Base-by-base conservation (phyloP, 805 yeast species). In the Kodamaea kaohsiungensis region DNA sequence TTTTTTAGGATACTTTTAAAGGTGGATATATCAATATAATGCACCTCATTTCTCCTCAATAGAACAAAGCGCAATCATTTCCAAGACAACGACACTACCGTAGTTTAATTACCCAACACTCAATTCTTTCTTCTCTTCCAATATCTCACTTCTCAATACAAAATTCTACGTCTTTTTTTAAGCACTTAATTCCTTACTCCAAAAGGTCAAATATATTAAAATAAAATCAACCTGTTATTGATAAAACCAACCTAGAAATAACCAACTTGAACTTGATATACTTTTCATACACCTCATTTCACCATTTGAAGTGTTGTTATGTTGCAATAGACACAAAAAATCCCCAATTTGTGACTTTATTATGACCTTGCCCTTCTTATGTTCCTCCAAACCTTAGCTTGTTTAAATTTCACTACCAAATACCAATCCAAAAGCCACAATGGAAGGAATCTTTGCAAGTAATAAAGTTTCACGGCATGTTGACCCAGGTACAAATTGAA, bases 401-500 rank as follows among this genome's bases (percentile, higher is more conserved):
- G 71, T 48, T 66, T 66, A 61, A 69, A 71, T 39, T 61, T 63
- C 48, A 49, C 38, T 30, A 62, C 58, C 10, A 69, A 56, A 1
- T 46, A 49, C 51, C 53, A 61, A 52, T 69, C 66, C 12, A 61
- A 30, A 5, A 70, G 17, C 63, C 66, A 68, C 18, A 69, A 53
- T 2, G 75, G 75, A 9, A 60, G 51, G 52, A 54, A 61, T 18
- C 65, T 48, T 13, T 61, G 47, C 7, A 53, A 25, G n/a, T 61
- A 59, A 25, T 63, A 63, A 27, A 65, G 52, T 2, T 52, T 15
- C 43, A 55, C 61, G 2, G 72, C 64, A n/a, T 37, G 17, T 2
- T 60, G 61, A 9, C 76, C 76, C 42, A 59, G 57, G 49, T 63
- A 71, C 35, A 70, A 55, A 53, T 69, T 69, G 55, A 71, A 69